These are phyloP conservation scores for Leptographium radiaticola DNA, from an alignment of 2,329 filamentous ascomycete genomes.

Conservation along the genomic window DNA sequence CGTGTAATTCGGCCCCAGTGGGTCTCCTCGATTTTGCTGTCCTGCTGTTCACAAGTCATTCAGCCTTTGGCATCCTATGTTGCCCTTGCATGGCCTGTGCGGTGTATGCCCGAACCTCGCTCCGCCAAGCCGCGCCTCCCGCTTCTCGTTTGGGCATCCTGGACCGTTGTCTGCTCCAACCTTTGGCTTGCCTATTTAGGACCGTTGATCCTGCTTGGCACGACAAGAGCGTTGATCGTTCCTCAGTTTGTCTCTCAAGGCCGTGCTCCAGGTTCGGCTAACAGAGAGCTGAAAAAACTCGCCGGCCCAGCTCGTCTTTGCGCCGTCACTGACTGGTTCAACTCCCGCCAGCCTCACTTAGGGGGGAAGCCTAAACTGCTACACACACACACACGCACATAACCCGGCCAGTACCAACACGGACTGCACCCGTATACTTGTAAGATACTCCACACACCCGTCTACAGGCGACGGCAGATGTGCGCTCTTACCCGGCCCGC, in stretches of 20 bases:
- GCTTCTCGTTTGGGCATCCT: neutral
- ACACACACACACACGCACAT: neutral
- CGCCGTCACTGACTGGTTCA: neutral
- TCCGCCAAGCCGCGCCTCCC: neutral
- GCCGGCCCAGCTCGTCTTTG: neutral
- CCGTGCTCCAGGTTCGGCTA: too few relatives aligned
- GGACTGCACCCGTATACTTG: neutral
- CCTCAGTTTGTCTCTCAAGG: neutral
- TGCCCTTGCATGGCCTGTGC: too few relatives aligned
- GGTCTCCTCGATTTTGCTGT: neutral
- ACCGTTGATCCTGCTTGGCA: neutral
- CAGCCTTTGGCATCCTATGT: too few relatives aligned
- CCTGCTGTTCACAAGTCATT: neutral
- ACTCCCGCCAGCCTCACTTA: neutral
- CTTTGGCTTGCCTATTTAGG: neutral
- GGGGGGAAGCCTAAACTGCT: neutral
- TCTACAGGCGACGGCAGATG: too few relatives aligned
- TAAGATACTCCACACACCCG: neutral
- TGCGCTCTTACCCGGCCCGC: too few relatives aligned
- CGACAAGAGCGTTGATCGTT: too few relatives aligned
- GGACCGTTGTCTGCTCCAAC: neutral
- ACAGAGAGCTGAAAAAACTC: neutral
- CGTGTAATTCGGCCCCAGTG: neutral
- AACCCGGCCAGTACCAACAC: neutral
- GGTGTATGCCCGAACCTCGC: too few relatives aligned